Evolutionary conservation across 1,284 basidiomycete species (phyloP).

Genomic region (Fomes fomentarius): DNA sequence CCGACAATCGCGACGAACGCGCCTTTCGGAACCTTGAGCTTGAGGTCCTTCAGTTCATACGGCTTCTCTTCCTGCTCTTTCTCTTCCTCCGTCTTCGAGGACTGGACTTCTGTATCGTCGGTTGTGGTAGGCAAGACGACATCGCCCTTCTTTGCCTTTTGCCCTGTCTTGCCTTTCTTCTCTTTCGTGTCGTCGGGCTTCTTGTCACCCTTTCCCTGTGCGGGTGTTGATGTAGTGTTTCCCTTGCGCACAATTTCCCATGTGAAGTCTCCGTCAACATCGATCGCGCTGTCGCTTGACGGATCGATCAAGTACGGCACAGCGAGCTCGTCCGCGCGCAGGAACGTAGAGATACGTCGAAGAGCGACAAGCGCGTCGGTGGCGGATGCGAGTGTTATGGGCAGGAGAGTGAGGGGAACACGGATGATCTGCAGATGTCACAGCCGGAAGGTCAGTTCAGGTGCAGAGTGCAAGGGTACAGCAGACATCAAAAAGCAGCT

Average conservation of each 20-base stretch:
- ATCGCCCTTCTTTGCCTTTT: conserved; percentile 24
- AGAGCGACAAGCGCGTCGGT: conserved; percentile 69
- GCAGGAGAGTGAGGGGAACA: conserved; percentile 53
- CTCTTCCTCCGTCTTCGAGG: background rate
- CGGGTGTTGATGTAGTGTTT: conserved; percentile 16
- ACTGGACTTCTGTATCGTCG: background rate
- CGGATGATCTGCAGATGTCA: conserved; percentile 54
- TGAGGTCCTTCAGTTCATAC: conserved; percentile 62
- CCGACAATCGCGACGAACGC: conserved; percentile 77
- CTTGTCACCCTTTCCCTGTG: conserved; percentile 1
- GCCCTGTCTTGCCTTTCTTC: background rate
- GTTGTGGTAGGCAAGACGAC: conserved; percentile 26
- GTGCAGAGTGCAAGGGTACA: background rate
- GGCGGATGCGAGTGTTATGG: conserved; percentile 50
- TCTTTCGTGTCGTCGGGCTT: conserved; percentile 13
- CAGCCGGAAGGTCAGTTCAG: background rate
- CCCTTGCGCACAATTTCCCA: conserved; percentile 60
- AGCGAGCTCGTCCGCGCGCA: conserved; percentile 67
- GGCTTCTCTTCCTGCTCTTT: conserved; percentile 46
- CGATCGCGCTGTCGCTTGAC: conserved; percentile 49
- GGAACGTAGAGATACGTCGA: conserved; percentile 57
- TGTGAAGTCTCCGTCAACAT: conserved; percentile 66
- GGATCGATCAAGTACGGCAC: conserved; percentile 54
- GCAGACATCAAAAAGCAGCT: background rate
- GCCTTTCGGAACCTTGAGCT: conserved; percentile 61